Conservation (phyloP, 306 rosid genomes). For the Vicia faba region DNA sequence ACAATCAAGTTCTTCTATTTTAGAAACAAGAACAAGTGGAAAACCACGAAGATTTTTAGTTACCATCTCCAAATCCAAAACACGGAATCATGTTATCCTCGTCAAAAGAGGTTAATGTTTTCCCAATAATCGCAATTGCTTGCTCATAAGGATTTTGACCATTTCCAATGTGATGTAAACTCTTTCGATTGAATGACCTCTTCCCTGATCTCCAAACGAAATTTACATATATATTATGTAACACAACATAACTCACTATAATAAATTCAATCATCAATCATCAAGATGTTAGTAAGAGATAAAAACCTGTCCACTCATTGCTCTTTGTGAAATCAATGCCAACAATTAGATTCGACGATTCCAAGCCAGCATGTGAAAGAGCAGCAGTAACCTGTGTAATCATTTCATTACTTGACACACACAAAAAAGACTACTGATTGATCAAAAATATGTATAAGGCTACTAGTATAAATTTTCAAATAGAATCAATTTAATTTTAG, state of each 20-base stretch:
- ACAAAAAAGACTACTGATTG: constrained; percentile 4
- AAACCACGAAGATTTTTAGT: constrained; percentile 26
- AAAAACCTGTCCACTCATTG: constrained; percentile 92
- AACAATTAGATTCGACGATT: constrained; percentile 89
- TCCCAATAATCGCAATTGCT: constrained; percentile 87
- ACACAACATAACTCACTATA: constrained; percentile 12
- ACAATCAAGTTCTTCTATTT: constrained; percentile 14
- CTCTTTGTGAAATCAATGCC: constrained; percentile 96
- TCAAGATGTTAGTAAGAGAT: constrained; percentile 29
- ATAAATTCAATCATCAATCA: constrained; percentile 33
- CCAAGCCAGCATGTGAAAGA: constrained; percentile 81
- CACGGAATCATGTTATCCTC: constrained; percentile 94
- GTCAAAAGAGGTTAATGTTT: constrained; percentile 67
- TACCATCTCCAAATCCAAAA: constrained; percentile 95
- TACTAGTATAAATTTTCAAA: background rate
- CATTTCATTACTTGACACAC: constrained; percentile 36
- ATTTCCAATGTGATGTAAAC: constrained; percentile 80
- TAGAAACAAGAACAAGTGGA: constrained; percentile 19
- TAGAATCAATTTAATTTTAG: too few species aligned
- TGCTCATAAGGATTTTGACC: constrained; percentile 75
- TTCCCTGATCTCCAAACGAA: constrained; percentile 54
- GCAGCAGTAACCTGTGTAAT: constrained; percentile 76
- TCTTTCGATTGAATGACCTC: constrained; percentile 72
- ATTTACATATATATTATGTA: constrained; percentile 27
- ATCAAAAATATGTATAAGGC: background rate